Conservation (phyloP, 2,329 filamentous ascomycete species). For the Calonectria pteridis region DNA sequence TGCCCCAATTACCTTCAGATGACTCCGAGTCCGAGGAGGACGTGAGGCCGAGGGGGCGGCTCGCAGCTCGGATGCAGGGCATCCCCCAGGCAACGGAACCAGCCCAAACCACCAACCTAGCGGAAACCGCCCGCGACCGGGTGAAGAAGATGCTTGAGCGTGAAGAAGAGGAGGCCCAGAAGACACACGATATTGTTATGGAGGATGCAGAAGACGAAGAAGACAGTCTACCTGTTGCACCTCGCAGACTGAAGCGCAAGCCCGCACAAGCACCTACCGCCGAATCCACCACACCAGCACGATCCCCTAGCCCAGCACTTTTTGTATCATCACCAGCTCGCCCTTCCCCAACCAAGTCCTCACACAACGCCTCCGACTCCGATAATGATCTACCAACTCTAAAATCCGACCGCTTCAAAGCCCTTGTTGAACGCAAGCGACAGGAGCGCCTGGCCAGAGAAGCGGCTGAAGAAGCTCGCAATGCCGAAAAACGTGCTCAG, state of each 20-base stretch:
- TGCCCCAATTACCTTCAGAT: slow-evolving; percentile 37
- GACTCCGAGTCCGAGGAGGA: slow-evolving; percentile 54
- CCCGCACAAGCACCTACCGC: slow-evolving; percentile 49
- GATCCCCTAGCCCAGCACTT: slow-evolving; percentile 59
- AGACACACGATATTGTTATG: slow-evolving; percentile 45
- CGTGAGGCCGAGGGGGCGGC: slow-evolving; percentile 69
- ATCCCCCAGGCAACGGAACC: slow-evolving; percentile 35
- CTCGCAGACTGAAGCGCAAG: slow-evolving; percentile 56
- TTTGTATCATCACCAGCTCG: slow-evolving; percentile 67
- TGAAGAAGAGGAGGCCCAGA: slow-evolving; percentile 42
- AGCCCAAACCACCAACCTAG: slow-evolving; percentile 28
- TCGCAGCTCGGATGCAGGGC: slow-evolving; percentile 74
- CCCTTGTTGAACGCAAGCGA: slow-evolving; percentile 79
- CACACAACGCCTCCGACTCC: slow-evolving; percentile 53
- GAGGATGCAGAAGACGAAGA: slow-evolving; percentile 53
- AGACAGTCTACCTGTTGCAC: slow-evolving; percentile 56
- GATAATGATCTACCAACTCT: slow-evolving; percentile 62
- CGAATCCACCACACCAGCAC: slow-evolving; percentile 32
- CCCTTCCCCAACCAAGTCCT: slow-evolving; percentile 47
- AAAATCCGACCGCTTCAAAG: slow-evolving; percentile 74
- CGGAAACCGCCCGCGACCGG: slow-evolving; percentile 55
- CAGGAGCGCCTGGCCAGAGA: slow-evolving; percentile 78
- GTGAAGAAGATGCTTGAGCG: slow-evolving; percentile 58
- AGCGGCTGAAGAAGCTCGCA: slow-evolving; percentile 65
- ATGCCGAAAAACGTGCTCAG: slow-evolving; percentile 56